These are phyloP conservation scores for Penicillium sp. DNA, from an alignment of 2,329 filamentous ascomycete genomes.

Conservation along the genomic window DNA sequence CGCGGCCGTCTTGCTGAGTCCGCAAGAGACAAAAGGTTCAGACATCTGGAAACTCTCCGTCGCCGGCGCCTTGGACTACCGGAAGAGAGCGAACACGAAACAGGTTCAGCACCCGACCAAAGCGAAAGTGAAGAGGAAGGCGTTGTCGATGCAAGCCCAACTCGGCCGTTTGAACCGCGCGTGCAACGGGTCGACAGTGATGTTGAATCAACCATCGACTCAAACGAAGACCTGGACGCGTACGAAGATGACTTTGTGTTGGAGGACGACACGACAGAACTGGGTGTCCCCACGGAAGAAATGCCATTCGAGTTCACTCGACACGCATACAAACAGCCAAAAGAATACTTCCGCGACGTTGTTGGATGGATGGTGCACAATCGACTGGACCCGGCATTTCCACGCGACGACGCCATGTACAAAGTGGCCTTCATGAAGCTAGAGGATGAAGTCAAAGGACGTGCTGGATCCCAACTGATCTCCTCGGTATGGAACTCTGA, in stretches of 20 bases:
- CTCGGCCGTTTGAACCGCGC: constrained; percentile 4
- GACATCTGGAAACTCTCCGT: constrained; percentile 44
- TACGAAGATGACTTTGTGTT: constrained; percentile 65
- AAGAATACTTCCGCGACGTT: constrained; percentile 70
- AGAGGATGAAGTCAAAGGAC: constrained; percentile 66
- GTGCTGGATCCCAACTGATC: constrained; percentile 68
- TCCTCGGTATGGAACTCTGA: constrained; percentile 68
- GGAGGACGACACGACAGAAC: constrained; percentile 58
- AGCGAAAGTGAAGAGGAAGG: background rate
- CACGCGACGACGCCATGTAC: constrained; percentile 63
- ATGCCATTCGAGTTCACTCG: constrained; percentile 70
- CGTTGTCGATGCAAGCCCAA: constrained; percentile 1
- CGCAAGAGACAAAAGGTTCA: constrained; percentile 38
- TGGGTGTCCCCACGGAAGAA: constrained; percentile 57
- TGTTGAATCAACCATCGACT: constrained; percentile 26
- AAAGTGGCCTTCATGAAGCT: constrained; percentile 67
- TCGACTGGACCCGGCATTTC: constrained; percentile 70
- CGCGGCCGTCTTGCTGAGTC: constrained; percentile 42
- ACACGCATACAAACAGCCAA: constrained; percentile 64
- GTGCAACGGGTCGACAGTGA: constrained; percentile 30
- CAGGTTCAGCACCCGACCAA: background rate
- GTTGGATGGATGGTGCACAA: constrained; percentile 82
- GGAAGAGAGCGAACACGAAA: constrained; percentile 23
- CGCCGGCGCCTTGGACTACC: constrained; percentile 44
- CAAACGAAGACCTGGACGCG: constrained; percentile 50